These are phyloP conservation scores for Vitis vinifera DNA, from an alignment of 164 flowering plant genomes.

Conservation along the genomic window ASM3070453v1 NC_081808.1:2310501-2311000, in stretches of 20 bases:
- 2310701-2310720: background rate
- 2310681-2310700: conserved; percentile 28
- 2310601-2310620: conserved; percentile 82
- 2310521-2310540: conserved; percentile 88
- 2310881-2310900: conserved; percentile 47
- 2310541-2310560: conserved; percentile 61
- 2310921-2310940: conserved; percentile 55
- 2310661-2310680: conserved; percentile 66
- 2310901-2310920: conserved; percentile 57
- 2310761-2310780: too few species aligned
- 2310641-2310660: conserved; percentile 87
- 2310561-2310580: conserved; percentile 49
- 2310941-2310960: conserved; percentile 61
- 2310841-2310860: too few species aligned
- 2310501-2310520: conserved; percentile 44
- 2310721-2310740: too few species aligned
- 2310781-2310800: too few species aligned
- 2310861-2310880: background rate
- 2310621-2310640: conserved; percentile 73
- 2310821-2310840: too few species aligned
- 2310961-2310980: conserved; percentile 96
- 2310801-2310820: too few species aligned
- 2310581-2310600: conserved; percentile 92
- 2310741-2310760: too few species aligned
- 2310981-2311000: conserved; percentile 94